Base-by-base conservation (phyloP, 1,284 basidiomycete genomes). In the Inonotus obliquus region DNA sequence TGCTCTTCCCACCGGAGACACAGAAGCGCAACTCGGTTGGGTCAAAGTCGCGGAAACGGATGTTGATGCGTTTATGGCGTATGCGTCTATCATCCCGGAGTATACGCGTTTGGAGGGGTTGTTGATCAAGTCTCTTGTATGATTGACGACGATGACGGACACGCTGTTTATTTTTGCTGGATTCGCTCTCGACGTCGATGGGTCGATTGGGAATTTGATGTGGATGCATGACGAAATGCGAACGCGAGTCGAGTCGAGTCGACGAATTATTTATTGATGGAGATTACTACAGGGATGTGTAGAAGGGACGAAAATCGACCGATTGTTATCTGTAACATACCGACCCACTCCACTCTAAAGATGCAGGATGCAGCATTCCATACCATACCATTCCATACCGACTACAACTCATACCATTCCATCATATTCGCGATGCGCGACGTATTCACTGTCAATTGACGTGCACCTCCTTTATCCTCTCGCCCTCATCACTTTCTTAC, bases 1-100 rank as follows among this genome's bases (percentile, higher is more conserved):
- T 4, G 84, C 88, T 27, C 74, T 91, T 59, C 80, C 83, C 35
- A 90, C 89, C 1, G 77, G 79, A 2, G 89, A 91, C 65, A 76
- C 77, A 6, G 89, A 91, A 73, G 77, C 82, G 27, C 87, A 91
- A 72, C 76, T 89, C 44, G 90, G 90, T 7, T 73, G 91, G 51
- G 86, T 82, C 47, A 91, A 91, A 73, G 87, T 92, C 6, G 89
- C 91, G 0, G 91, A 92, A 65, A 82, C 89, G 21, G 91, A 92
- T 69, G 75, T 85, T 59, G 91, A 92, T 72, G 85, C 90, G 63
- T 92, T 91, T 75, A 82, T 90, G 82, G 82, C 85, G 1, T 92
- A 92, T 71, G 89, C 90, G 11, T 82, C 87, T 38, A 87, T 92
- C 69, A 87, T 92, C n/a, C 87, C 89, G 14, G 90, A 92, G 74